Percentiles rank a stretch among this genome's conserved stretches.
These are phyloP conservation scores for Allantophomopsis lycopodina DNA, from an alignment of 2,329 filamentous ascomycete genomes.

Conservation along the genomic window DNA sequence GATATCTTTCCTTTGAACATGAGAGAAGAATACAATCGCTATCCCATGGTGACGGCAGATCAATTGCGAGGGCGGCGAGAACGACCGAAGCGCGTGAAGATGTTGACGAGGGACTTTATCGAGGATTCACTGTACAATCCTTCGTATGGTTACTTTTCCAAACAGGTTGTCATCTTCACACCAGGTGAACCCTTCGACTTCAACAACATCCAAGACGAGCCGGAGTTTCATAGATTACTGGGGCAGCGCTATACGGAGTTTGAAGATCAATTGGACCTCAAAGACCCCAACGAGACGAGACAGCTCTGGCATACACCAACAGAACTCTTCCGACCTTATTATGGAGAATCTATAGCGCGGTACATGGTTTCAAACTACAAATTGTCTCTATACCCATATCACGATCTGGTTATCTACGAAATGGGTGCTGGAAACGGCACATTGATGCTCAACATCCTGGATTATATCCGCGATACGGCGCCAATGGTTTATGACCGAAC, in stretches of 20 bases:
- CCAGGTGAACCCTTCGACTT: slow-evolving; percentile 90
- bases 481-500: slow-evolving; percentile 90
- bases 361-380: slow-evolving; percentile 96
- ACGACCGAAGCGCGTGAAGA: slow-evolving; percentile 80
- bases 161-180: slow-evolving; percentile 90
- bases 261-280: slow-evolving; percentile 72
- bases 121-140: slow-evolving; percentile 89
- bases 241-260: slow-evolving; percentile 77
- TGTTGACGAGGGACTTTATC: slow-evolving; percentile 95
- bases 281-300: slow-evolving; percentile 52
- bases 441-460: slow-evolving; percentile 93
- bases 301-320: slow-evolving; percentile 98
- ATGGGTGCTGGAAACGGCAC: slow-evolving; percentile 97
- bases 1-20: slow-evolving; percentile 65
- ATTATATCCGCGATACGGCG: slow-evolving; percentile 83
- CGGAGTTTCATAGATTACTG: slow-evolving; percentile 67
- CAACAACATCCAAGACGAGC: slow-evolving; percentile 64
- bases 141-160: slow-evolving; percentile 90
- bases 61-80: slow-evolving; percentile 60
- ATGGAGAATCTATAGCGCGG: slow-evolving; percentile 92
- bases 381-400: slow-evolving; percentile 83
- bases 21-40: slow-evolving; percentile 65
- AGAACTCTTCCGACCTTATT: slow-evolving; percentile 90
- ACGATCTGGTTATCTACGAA: slow-evolving; percentile 96
- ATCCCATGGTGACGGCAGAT: slow-evolving; percentile 74